Evolutionary conservation across 202 grass and related monocot genomes (phyloP).

Genomic region (Brachypodium distachyon): DNA sequence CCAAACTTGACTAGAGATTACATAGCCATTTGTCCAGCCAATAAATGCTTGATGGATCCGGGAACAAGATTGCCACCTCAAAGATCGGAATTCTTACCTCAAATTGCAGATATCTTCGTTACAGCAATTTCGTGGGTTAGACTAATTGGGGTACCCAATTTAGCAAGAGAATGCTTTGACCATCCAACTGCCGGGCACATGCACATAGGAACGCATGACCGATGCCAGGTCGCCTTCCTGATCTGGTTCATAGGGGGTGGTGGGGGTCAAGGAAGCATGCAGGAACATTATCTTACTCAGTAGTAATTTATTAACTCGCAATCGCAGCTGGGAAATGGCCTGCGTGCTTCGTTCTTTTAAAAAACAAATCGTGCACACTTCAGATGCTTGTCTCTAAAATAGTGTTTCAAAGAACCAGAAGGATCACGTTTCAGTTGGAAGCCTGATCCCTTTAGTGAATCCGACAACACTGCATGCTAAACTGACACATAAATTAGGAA

Average conservation of each 20-base stretch:
- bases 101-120: background rate
- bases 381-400: background rate
- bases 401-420: background rate
- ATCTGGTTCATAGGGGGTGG: background rate
- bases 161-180: slow-evolving; percentile 21
- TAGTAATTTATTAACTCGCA: background rate
- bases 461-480: background rate
- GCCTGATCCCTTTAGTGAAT: background rate
- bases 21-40: background rate
- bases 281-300: background rate
- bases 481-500: background rate
- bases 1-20: background rate
- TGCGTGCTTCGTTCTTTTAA: background rate
- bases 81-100: background rate
- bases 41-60: background rate
- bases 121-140: background rate
- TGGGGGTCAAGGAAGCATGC: background rate
- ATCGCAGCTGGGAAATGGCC: background rate
- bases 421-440: background rate
- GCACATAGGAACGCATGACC: background rate
- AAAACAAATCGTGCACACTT: background rate
- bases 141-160: background rate
- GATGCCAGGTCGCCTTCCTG: slow-evolving; percentile 2
- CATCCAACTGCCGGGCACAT: background rate
- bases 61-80: background rate